Evolutionary conservation across 805 yeast genomes (phyloP).

Genomic region (Wickerhamiella musiphila): DNA sequence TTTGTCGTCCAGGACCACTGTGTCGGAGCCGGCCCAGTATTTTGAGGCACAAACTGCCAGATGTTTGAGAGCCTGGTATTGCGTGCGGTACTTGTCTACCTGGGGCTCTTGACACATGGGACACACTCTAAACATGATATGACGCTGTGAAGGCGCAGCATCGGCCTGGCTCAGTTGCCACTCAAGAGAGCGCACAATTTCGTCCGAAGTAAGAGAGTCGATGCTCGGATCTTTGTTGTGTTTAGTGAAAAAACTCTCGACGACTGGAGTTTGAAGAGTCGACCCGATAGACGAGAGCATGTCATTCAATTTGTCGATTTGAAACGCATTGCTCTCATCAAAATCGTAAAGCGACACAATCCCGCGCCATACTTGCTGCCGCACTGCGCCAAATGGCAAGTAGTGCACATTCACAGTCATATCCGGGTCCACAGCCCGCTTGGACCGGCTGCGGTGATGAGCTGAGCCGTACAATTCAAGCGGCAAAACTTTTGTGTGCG

Average conservation of each 20-base stretch:
- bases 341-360: conserved; percentile 38
- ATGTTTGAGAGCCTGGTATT: conserved; percentile 41
- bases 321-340: conserved; percentile 28
- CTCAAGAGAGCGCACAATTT: conserved; percentile 37
- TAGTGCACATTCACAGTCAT: conserved; percentile 46
- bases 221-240: conserved; percentile 23
- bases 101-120: conserved; percentile 62
- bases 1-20: conserved; percentile 37
- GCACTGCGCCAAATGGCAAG: conserved; percentile 43
- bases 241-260: conserved; percentile 18
- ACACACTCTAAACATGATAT: conserved; percentile 51
- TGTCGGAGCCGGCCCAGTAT: conserved; percentile 54
- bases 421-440: conserved; percentile 26
- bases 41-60: conserved; percentile 71
- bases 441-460: conserved; percentile 2
- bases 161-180: conserved; percentile 16
- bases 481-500: conserved; percentile 8
- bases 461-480: conserved; percentile 11
- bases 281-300: conserved; percentile 52
- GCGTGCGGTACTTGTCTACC: conserved; percentile 32
- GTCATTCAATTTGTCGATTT: conserved; percentile 42
- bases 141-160: conserved; percentile 19
- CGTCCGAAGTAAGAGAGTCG: conserved; percentile 30
- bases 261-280: conserved; percentile 21
- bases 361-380: conserved; percentile 53